Evolutionary conservation across 176 grass and related monocot genomes (phyloP).

Genomic region (Tuctoria greenei): DNA sequence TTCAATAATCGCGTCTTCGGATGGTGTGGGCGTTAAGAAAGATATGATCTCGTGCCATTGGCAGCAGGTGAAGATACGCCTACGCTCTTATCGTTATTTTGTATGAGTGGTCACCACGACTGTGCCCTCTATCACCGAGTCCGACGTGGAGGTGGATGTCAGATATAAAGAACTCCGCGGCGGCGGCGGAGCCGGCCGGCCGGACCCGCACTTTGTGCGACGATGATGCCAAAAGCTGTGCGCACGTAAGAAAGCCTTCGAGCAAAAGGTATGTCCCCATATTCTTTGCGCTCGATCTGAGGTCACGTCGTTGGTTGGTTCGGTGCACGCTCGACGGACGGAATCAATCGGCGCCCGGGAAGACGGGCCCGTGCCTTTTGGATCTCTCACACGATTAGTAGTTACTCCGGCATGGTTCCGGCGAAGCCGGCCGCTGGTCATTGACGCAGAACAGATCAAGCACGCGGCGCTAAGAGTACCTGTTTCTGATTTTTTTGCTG

Average conservation of each 20-base stretch:
- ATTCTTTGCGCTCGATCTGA: neutral
- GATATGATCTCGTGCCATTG: conserved; percentile 14
- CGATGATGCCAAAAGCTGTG: neutral
- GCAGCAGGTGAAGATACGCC: conserved; percentile 32
- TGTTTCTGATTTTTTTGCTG: too few species aligned
- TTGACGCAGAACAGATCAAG: too few species aligned
- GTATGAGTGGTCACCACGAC: conserved; percentile 20
- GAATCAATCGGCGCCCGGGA: neutral
- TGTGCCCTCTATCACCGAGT: conserved; percentile 20
- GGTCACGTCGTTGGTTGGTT: neutral
- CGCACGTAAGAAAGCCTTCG: neutral
- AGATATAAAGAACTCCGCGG: conserved; percentile 6
- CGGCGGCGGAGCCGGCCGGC: neutral
- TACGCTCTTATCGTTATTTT: conserved; percentile 18
- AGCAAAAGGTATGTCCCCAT: neutral
- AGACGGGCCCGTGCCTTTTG: too few species aligned
- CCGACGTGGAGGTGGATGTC: conserved; percentile 12
- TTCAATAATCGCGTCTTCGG: conserved; percentile 12
- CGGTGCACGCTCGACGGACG: conserved; percentile 28
- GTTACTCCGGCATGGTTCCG: too few species aligned
- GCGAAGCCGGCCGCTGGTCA: too few species aligned
- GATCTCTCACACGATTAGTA: too few species aligned
- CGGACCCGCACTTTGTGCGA: neutral
- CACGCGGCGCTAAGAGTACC: too few species aligned
- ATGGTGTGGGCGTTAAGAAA: neutral